Percentiles rank a stretch among this genome's conserved stretches.
phyloP scores from a whole-genome alignment of 2,329 filamentous ascomycete genomes.

The Fusarium decemcellulare region DNA sequence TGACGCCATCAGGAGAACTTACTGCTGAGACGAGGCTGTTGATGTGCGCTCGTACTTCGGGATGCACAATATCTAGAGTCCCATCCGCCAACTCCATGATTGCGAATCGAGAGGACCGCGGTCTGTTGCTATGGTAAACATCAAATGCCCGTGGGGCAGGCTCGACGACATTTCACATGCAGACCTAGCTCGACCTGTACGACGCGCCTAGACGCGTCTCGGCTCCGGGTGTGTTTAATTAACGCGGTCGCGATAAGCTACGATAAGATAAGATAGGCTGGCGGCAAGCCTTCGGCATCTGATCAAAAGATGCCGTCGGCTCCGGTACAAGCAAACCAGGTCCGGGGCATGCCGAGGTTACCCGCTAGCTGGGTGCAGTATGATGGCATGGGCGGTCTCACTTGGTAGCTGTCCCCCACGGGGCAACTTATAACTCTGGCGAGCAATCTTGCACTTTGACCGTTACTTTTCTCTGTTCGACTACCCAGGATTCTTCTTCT shows the following conservation, averaged over 20 bases:
- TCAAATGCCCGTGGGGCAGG: constrained; percentile 40
- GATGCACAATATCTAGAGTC: constrained; percentile 79
- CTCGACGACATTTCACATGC: constrained; percentile 29
- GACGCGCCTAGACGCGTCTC: constrained; percentile 44
- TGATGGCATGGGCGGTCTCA: constrained; percentile 35
- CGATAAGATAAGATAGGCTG: constrained; percentile 17
- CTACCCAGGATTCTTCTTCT: not conserved
- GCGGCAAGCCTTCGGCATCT: constrained; percentile 34
- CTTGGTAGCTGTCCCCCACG: constrained; percentile 30
- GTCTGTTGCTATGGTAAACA: constrained; percentile 20
- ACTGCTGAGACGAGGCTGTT: constrained; percentile 95
- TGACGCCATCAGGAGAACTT: constrained; percentile 55
- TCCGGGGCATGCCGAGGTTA: constrained; percentile 59
- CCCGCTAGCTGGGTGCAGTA: constrained; percentile 44
- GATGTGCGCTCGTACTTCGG: constrained; percentile 93
- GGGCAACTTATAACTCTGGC: constrained; percentile 23
- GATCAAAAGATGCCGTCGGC: constrained; percentile 25
- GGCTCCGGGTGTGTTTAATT: constrained; percentile 34
- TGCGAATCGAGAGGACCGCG: constrained; percentile 28
- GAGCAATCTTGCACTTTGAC: constrained; percentile 18
- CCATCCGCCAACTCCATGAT: constrained; percentile 70
- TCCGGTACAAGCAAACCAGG: constrained; percentile 18
- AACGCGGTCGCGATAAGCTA: constrained; percentile 33
- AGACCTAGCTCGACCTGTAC: constrained; percentile 24
- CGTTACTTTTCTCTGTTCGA: constrained; percentile 3